These are phyloP conservation scores for Arachnomyces sp. DNA, from an alignment of 2,329 filamentous ascomycete species.

Conservation along the genomic window DNA sequence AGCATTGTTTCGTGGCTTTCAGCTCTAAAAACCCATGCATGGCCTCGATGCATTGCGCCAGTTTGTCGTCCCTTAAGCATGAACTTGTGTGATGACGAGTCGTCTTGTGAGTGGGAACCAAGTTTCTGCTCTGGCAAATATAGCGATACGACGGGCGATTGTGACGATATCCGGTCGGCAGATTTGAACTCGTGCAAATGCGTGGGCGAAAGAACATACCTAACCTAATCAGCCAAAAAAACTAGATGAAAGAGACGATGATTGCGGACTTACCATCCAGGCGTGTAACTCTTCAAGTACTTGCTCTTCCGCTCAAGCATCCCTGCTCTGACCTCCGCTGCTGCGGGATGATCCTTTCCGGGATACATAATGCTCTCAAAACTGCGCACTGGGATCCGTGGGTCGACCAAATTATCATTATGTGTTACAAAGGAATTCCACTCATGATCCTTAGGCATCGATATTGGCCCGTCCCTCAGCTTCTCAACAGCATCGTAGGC, in stretches of 20 bases:
- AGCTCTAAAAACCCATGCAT: conserved; percentile 61
- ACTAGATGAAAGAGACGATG: not conserved
- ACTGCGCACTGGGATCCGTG: conserved; percentile 67
- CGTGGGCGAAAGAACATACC: conserved; percentile 92
- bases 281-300: conserved; percentile 94
- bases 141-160: conserved; percentile 91
- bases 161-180: conserved; percentile 74
- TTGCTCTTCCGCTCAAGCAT: conserved; percentile 97
- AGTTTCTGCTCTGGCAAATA: conserved; percentile 93
- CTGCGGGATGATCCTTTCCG: conserved; percentile 77
- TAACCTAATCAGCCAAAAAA: conserved; percentile 26
- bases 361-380: conserved; percentile 83
- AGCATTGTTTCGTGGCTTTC: conserved; percentile 87
- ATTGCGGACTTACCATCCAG: conserved; percentile 65
- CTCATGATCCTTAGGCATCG: conserved; percentile 91
- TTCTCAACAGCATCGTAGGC: conserved; percentile 71
- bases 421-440: conserved; percentile 76
- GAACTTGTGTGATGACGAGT: conserved; percentile 90
- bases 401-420: conserved; percentile 82
- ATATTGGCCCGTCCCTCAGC: conserved; percentile 73
- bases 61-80: conserved; percentile 95
- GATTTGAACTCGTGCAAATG: conserved; percentile 99
- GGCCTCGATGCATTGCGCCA: conserved; percentile 77
- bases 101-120: conserved; percentile 76
- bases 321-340: conserved; percentile 77